These are phyloP conservation scores for Aspergillus sp. DNA, from an alignment of 2,329 filamentous ascomycete species.

Conservation along the genomic window DNA sequence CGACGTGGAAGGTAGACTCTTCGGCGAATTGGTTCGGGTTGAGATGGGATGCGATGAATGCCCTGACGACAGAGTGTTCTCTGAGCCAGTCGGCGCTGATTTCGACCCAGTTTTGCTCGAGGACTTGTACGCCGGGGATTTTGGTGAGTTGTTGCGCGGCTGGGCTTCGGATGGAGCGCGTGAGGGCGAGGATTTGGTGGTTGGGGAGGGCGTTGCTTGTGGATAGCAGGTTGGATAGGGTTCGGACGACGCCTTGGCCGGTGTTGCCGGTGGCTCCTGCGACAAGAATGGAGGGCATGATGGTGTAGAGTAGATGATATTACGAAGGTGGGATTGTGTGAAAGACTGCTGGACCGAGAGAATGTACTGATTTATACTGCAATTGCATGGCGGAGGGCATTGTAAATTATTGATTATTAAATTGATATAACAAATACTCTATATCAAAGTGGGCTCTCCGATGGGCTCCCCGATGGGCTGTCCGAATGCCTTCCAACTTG, in stretches of 20 bases:
- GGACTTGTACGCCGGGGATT: constrained; percentile 35
- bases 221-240: constrained; percentile 24
- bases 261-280: constrained; percentile 43
- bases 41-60: constrained; percentile 43
- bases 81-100: constrained; percentile 45
- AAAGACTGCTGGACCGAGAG: no score
- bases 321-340: no score
- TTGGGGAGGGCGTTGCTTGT: constrained; percentile 12
- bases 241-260: constrained; percentile 28
- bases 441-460: no score
- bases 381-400: no score
- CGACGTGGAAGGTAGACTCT: constrained; percentile 39
- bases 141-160: constrained; percentile 27
- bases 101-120: constrained; percentile 38
- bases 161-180: constrained; percentile 26
- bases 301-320: background rate
- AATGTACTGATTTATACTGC: no score
- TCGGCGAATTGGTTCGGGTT: constrained; percentile 41
- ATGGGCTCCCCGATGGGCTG: no score
- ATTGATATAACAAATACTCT: no score
- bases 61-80: constrained; percentile 34
- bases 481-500: no score
- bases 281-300: constrained; percentile 20
- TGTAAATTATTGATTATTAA: no score
- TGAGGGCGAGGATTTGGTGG: constrained; percentile 33